Base-by-base conservation (phyloP, 2,329 filamentous ascomycete genomes). In the Penicillium sp. region DNA sequence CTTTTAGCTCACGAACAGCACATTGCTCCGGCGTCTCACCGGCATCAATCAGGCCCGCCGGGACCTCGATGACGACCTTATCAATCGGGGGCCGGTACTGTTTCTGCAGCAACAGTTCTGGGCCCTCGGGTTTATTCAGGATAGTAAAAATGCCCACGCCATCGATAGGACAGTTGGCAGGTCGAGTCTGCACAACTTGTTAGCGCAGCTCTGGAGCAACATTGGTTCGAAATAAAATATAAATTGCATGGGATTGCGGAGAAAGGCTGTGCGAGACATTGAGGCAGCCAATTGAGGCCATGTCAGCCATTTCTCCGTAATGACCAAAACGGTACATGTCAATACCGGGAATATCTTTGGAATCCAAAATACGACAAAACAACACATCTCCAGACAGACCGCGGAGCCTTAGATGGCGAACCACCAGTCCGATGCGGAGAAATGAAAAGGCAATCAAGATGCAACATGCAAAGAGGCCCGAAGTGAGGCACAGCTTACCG, bases 111-210 rank as follows among this genome's bases (percentile, higher is more conserved):
- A 79, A 66, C 27, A 71, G 44, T 48, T 69, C 60, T 18, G 66
- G 58, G 9, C 76, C 75, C 23, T 67, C 70, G 1, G 70, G 59
- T 3, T 79, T 73, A 17, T 69, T 68, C 20, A 76, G 65, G 37
- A 78, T 77, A 16, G 76, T 75, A 11, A 80, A 74, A 17, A 76
- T 77, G 37, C 79, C 77, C 6, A 80, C 71, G 32, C 75, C 76
- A 29, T 73, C 71, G 27, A 72, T 69, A 9, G 69, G 68, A 28
- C 74, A 71, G 14, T 72, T 76, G 44, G 74, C 71, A 18, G 67
- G 67, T 6, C 67, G 63, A 28, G 67, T 69, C 66, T 69, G 37
- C n/a, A n/a, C n/a, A n/a, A n/a, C n/a, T n/a, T n/a, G n/a, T n/a
- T n/a, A n/a, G n/a, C n/a, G n/a, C n/a, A n/a, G n/a, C n/a, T n/a